Percentiles rank a stretch among this genome's conserved stretches.
phyloP scores from a whole-genome alignment of 345 rosid genomes.

The Garcia nutans region DNA sequence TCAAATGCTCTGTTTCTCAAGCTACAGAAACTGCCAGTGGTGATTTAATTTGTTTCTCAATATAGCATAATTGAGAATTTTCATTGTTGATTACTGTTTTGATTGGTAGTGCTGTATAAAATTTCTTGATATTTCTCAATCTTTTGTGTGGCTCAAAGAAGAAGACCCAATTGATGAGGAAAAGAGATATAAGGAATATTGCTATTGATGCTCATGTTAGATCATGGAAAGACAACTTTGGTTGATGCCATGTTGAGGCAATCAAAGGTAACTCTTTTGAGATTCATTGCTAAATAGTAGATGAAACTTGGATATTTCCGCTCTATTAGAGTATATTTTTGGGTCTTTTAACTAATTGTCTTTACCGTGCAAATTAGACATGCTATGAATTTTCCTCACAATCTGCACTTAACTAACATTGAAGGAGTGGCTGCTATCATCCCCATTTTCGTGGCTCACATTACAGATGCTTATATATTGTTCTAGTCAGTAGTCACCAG shows the following conservation, averaged over 20 bases:
- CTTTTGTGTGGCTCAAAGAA: slow-evolving; percentile 45
- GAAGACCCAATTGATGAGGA: slow-evolving; percentile 71
- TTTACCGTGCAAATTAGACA: background rate
- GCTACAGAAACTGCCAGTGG: slow-evolving; percentile 57
- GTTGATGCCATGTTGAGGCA: slow-evolving; percentile 97
- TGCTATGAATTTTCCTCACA: background rate
- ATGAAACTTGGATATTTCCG: too few relatives aligned
- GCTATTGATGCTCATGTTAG: slow-evolving; percentile 98
- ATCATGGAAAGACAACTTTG: slow-evolving; percentile 96
- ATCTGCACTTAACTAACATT: background rate
- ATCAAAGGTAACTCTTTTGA: slow-evolving; percentile 60
- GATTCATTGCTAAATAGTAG: background rate
- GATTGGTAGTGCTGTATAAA: background rate
- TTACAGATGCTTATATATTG: too few relatives aligned
- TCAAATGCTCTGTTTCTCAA: slow-evolving; percentile 67
- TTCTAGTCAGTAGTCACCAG: too few relatives aligned
- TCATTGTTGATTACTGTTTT: too few relatives aligned
- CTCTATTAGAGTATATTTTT: too few relatives aligned
- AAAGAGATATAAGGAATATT: slow-evolving; percentile 77
- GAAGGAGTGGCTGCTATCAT: too few relatives aligned
- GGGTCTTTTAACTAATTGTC: background rate
- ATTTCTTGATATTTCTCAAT: background rate
- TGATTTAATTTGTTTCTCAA: slow-evolving; percentile 15
- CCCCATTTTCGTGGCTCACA: too few relatives aligned
- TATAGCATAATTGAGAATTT: too few relatives aligned